Conservation (phyloP, 2,329 filamentous ascomycete genomes). For the Beauveria medogensis region DNA sequence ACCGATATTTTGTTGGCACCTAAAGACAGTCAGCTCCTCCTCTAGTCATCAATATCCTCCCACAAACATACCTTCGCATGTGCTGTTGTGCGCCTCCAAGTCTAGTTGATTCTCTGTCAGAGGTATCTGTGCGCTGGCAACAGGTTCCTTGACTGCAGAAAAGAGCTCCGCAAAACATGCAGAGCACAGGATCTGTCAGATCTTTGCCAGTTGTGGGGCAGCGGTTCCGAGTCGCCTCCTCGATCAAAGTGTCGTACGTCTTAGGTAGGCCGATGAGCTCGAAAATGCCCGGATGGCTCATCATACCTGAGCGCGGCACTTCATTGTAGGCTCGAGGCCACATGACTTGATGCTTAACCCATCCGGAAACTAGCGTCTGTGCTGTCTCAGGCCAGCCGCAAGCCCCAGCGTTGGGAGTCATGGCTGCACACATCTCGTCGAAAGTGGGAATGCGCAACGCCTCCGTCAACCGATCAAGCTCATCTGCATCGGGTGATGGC, state of each 20-base stretch:
- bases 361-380: slow-evolving; percentile 48
- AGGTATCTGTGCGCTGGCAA: slow-evolving; percentile 60
- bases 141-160: slow-evolving; percentile 93
- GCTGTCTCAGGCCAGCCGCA: slow-evolving; percentile 44
- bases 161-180: slow-evolving; percentile 92
- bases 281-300: slow-evolving; percentile 83
- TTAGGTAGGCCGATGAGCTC: slow-evolving; percentile 88
- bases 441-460: slow-evolving; percentile 69
- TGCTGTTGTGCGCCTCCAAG: slow-evolving; percentile 88
- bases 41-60: background rate
- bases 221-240: slow-evolving; percentile 74
- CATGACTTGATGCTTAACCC: slow-evolving; percentile 60
- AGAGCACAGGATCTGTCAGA: slow-evolving; percentile 81
- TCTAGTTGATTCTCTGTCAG: slow-evolving; percentile 34
- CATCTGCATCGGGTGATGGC: slow-evolving; percentile 56
- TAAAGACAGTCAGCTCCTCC: slow-evolving; percentile 25
- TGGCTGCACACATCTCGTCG: slow-evolving; percentile 64
- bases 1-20: slow-evolving; percentile 84
- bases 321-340: slow-evolving; percentile 26
- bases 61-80: slow-evolving; percentile 62
- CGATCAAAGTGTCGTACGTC: slow-evolving; percentile 86
- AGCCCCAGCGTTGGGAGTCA: slow-evolving; percentile 35
- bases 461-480: slow-evolving; percentile 74
- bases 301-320: slow-evolving; percentile 35
- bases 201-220: slow-evolving; percentile 91